Evolutionary conservation across 176 grass and related monocot genomes (phyloP), one percentile per base, ranked within the genome.

Genomic region (Aegilops speltoides): DNA sequence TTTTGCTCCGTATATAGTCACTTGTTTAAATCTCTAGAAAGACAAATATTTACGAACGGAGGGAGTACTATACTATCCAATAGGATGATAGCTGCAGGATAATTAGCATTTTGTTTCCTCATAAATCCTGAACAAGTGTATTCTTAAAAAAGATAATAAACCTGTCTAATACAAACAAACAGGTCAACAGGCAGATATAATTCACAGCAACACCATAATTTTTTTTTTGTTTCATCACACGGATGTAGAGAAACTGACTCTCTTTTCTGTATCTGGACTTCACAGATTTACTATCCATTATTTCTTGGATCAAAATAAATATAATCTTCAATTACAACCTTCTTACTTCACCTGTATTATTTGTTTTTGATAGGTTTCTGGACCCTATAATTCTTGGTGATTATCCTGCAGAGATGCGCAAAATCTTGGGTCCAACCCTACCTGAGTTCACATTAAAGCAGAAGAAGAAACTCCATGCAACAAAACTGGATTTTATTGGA

Each of bases 401-500:
- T 82, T 95, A 95, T 69, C 93, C 93, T 45, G 6, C 23, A 31
- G 86, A 88, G 73, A 95, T 95, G 93, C 73, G 64, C 4, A 23
- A 56, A 64, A 68, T 92, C 38, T 76, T 95, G 73, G 86, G 82
- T 61, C 3, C 73, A 70, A 78, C 38, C 33, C 56, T 95, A 68
- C 90, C 93, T 2, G 20, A 62, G 54, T 92, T 97, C 45, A 91
- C 95, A 66, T 50, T 24, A 6, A 63, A 89, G 72, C 81, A 94
- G 20, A 85, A 92, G 76, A 77, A 88, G 33, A 85, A 82, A 45
- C 62, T 94, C 9, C 69, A 80, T 36, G 56, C 50, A 20, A 71
- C 69, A 23, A 97, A 92, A 86, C 62, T 91, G 59, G 92, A 97
- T 68, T 97, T 94, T 76, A 89, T 97, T 32, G 95, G 92, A 45